Base-by-base conservation (phyloP, 2,329 filamentous ascomycete species). In the Colletotrichum sansevieriae region DNA sequence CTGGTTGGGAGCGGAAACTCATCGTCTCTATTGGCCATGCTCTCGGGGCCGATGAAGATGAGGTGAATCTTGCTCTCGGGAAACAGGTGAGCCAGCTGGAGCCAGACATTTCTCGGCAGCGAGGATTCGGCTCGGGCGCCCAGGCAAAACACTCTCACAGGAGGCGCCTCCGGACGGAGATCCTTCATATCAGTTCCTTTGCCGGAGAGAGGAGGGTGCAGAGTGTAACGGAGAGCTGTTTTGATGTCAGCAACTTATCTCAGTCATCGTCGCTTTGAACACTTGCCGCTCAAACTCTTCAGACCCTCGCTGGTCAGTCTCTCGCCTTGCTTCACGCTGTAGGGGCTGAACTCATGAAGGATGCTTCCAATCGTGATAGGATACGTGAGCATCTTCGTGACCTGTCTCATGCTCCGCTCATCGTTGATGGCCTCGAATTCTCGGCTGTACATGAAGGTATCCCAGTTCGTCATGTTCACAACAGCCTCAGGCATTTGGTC, bases 401-500 rank as follows among this genome's bases (percentile, higher is more conserved):
- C 95, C 80, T 99, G 97, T 69, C 96, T 88, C 90, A 99, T 92
- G 75, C 90, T 91, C 67, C 95, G 88, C 77, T 97, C 95, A 70
- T 94, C 90, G 78, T 99, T 94, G 76, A 99, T 90, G 5, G 97
- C 97, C 72, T 91, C 88, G 75, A 96, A 98, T 75, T 97, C 92
- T 75, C 96, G 87, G 3, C 94, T 97, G 78, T 97, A 99, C 76
- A 99, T 84, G 74, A 97, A 93, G 0, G 96, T 98, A 79, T 99
- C 96, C 96, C 96, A 99, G 79, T 97, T 99, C 49, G 92, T 97
- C 92, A 99, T 95, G 81, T 99, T 99, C 73, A 98, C 89, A 72
- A 96, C 86, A 39, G 94, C 93, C 78, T 98, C 95, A 72, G 98
- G 95, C 78, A 98, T 90, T 82, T 98, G 95, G 63, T 91, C 86